phyloP scores from a whole-genome alignment of 192 early-diverging fungal genomes.

The Diversispora eburnea region DNA sequence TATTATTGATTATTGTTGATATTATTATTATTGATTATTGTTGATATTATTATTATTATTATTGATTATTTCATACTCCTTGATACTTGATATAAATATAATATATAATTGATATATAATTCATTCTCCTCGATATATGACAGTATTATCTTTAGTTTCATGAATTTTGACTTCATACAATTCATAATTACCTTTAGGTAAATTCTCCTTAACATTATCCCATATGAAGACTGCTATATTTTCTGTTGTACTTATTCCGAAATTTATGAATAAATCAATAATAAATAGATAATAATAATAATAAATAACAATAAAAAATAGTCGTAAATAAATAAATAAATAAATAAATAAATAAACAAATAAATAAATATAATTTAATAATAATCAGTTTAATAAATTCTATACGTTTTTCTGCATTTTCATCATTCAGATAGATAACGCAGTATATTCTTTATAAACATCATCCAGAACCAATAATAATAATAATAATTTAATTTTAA shows the following conservation, averaged over 20 bases:
- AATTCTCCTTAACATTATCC: conserved; percentile 46
- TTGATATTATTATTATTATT: no score
- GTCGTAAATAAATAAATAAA: background rate
- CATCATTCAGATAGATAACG: conserved; percentile 3
- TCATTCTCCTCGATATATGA: conserved; percentile 64
- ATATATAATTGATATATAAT: no score
- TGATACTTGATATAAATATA: no score
- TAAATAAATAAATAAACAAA: background rate
- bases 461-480: background rate
- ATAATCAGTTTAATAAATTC: background rate
- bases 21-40: no score
- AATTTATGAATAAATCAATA: background rate
- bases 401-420: background rate
- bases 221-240: conserved; percentile 87
- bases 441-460: background rate
- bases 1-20: no score
- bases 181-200: conserved; percentile 32
- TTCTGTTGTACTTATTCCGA: conserved; percentile 72
- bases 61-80: no score
- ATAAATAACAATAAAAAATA: background rate
- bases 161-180: conserved; percentile 60
- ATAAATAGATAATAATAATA: no score
- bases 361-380: background rate
- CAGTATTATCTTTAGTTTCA: conserved; percentile 69
- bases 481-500: no score